Percentiles rank a stretch among this genome's conserved stretches.
These are phyloP conservation scores for Ceriops tagal DNA, from an alignment of 345 rosid genomes.

Conservation along the genomic window DNA sequence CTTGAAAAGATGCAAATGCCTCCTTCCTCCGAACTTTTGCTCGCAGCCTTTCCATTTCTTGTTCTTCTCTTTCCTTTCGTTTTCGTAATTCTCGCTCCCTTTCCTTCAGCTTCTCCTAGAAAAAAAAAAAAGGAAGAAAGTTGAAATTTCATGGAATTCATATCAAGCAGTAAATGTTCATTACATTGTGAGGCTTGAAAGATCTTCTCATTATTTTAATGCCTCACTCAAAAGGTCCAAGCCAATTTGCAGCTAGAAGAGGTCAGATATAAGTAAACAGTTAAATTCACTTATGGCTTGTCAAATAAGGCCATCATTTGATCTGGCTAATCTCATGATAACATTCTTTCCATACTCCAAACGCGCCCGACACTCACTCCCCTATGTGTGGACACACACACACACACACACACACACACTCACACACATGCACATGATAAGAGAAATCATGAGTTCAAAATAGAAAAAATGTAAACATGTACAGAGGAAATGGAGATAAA, in stretches of 20 bases:
- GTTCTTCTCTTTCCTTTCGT: conserved; percentile 91
- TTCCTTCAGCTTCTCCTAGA: conserved; percentile 80
- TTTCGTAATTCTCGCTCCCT: conserved; percentile 86
- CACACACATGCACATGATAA: too few species aligned
- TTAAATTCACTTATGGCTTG: background rate
- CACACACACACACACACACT: too few species aligned
- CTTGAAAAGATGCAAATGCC: conserved; percentile 84
- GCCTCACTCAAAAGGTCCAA: background rate
- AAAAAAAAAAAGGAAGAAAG: conserved; percentile 9
- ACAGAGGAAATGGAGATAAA: background rate
- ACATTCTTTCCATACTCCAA: background rate
- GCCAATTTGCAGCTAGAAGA: background rate
- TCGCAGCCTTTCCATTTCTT: conserved; percentile 92
- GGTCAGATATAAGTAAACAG: background rate
- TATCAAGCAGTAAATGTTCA: background rate
- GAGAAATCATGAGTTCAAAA: background rate
- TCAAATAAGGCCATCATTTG: conserved; percentile 1
- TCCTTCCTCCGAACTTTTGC: conserved; percentile 83
- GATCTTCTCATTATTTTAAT: background rate
- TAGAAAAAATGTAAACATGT: background rate
- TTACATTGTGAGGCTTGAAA: background rate
- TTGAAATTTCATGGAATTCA: background rate
- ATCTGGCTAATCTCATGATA: background rate
- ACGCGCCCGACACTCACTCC: too few species aligned
- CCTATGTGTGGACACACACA: too few species aligned